Percentiles rank a stretch among this genome's conserved stretches.
Evolutionary conservation across 2,329 filamentous ascomycete genomes (phyloP).

Genomic region (Sporothrix curviconia): DNA sequence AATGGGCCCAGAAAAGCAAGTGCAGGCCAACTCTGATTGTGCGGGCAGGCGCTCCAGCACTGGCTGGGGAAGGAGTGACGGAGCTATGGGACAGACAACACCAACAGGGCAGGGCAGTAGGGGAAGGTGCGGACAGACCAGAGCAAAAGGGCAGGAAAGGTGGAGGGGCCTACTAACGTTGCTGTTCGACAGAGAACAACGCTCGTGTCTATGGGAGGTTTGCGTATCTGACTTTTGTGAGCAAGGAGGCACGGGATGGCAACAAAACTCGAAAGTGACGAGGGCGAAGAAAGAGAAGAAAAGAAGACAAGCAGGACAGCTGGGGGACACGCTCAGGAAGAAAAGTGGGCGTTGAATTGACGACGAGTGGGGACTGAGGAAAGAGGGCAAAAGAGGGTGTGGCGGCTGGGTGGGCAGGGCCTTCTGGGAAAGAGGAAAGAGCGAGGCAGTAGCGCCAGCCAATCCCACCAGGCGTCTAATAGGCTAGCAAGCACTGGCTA

Average conservation of each 20-base stretch:
- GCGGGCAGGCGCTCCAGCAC: background rate
- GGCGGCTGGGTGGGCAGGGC: background rate
- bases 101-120: background rate
- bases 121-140: background rate
- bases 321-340: background rate
- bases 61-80: constrained; percentile 7
- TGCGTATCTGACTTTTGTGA: background rate
- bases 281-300: background rate
- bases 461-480: constrained; percentile 12
- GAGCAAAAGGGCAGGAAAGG: background rate
- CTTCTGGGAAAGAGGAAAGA: background rate
- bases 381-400: constrained; percentile 10
- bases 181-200: background rate
- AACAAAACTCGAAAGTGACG: background rate
- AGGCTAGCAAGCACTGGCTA: constrained; percentile 7
- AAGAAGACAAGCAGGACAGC: background rate
- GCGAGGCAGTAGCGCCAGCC: constrained; percentile 1
- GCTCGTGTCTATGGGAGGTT: background rate
- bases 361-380: constrained; percentile 11
- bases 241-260: background rate
- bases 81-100: constrained; percentile 1
- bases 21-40: background rate
- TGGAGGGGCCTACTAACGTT: background rate
- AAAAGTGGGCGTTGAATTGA: constrained; percentile 17
- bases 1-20: constrained; percentile 3